Base-by-base conservation (phyloP, 2,329 filamentous ascomycete species). In the Zalaria obscura region DNA sequence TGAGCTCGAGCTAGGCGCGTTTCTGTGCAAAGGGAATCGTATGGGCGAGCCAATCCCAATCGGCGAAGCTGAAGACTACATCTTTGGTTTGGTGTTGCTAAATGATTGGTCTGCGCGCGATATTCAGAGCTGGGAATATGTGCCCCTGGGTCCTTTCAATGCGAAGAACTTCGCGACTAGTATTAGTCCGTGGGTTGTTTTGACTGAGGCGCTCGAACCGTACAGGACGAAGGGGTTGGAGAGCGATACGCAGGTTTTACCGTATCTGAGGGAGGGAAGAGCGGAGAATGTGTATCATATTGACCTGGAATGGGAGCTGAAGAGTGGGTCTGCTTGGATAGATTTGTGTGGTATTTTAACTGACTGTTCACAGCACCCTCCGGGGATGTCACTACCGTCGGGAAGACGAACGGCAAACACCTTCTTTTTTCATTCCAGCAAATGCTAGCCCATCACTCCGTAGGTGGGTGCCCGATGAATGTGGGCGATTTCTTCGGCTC, bases 21-120 rank as follows among this genome's bases (percentile, higher is more conserved):
- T 89, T 52, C 68, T 91, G 4, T 76, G 74, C 57, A 73, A 64
- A 38, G 65, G 69, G 0, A 87, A 83, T 52, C 59, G 68, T 1
- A 66, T 85, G 53, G 83, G 83, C 5, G 63, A 72, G 41, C 71
- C 76, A 0, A 69, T 91, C 18, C 60, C 67, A 1, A 72, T 88
- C 25, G 62, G 65, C 3, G 64, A 79, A 36, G 84, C 84, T 0
- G 76, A 79, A 40, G 72, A 83, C 11, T 70, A 78, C 52, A 69
- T 93, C 27, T 91, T 91, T 54, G 85, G 85, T 9, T 69, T 85
- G 26, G 84, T 91, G 0, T 62, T 93, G 43, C 73, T 93, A 69
- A 93, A 93, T 51, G 85, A 93, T 60, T 93, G 85, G 85, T 85
- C 79, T 41, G 84, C 84, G 4, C 68, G 84, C 47, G 84, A 91